phyloP scores from a whole-genome alignment of 768 basidiomycete species.

The Pleurotus giganteus region DNA sequence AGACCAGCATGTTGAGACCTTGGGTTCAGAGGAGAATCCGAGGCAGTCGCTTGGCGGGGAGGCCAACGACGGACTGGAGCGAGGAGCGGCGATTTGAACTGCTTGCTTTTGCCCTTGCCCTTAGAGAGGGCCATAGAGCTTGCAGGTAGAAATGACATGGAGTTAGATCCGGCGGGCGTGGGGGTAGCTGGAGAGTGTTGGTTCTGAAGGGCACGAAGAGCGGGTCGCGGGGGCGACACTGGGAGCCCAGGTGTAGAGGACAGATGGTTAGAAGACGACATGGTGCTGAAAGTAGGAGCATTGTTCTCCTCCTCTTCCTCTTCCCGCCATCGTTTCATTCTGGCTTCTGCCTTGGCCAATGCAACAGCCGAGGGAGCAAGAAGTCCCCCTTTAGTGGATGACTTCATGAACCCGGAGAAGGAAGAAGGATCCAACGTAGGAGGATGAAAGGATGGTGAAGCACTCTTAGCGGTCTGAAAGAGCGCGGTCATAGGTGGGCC shows the following conservation, averaged over 20 bases:
- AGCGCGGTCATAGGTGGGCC: slow-evolving; percentile 19
- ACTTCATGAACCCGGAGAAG: slow-evolving; percentile 25
- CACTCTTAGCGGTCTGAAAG: slow-evolving; percentile 36
- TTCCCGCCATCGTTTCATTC: slow-evolving; percentile 47
- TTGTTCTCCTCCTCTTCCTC: slow-evolving; percentile 25
- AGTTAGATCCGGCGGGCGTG: slow-evolving; percentile 29
- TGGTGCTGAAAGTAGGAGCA: background rate
- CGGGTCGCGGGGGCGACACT: slow-evolving; percentile 27
- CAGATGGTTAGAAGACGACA: slow-evolving; percentile 17
- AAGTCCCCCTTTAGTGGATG: slow-evolving; percentile 34
- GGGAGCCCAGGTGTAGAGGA: slow-evolving; percentile 15
- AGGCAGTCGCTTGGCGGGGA: slow-evolving; percentile 4
- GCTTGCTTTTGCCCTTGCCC: slow-evolving; percentile 16
- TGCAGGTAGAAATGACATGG: slow-evolving; percentile 16
- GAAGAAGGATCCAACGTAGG: slow-evolving; percentile 6
- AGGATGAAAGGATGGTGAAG: slow-evolving; percentile 12
- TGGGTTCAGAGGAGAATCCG: slow-evolving; percentile 31
- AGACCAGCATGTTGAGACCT: slow-evolving; percentile 10
- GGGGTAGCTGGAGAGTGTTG: slow-evolving; percentile 36
- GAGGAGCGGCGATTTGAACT: slow-evolving; percentile 23
- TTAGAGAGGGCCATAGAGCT: slow-evolving; percentile 13
- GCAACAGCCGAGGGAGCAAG: slow-evolving; percentile 53
- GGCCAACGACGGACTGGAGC: slow-evolving; percentile 8
- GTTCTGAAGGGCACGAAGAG: slow-evolving; percentile 38
- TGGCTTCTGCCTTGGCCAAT: slow-evolving; percentile 52